Conservation (phyloP, 169 alveolate genomes). For the Babesia ovis region DNA sequence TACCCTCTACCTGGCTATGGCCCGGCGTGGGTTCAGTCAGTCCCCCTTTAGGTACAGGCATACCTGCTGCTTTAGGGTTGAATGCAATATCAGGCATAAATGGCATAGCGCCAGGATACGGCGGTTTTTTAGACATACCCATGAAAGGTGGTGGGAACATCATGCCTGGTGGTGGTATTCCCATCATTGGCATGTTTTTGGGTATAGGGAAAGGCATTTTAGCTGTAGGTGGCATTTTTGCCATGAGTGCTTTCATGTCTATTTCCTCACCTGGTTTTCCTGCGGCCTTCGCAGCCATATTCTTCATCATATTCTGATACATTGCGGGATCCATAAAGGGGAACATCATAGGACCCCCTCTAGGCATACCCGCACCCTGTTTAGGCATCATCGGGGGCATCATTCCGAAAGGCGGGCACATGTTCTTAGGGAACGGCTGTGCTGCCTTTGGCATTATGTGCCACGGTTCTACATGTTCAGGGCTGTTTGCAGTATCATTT, state of each 20-base stretch:
- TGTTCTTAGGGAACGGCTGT: constrained; percentile 22
- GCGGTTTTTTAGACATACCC: constrained; percentile 35
- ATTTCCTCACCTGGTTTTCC: constrained; percentile 47
- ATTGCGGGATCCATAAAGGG: constrained; percentile 49
- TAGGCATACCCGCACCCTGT: constrained; percentile 47
- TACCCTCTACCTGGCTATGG: constrained; percentile 1
- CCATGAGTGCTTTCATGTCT: constrained; percentile 57
- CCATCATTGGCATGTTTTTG: constrained; percentile 37
- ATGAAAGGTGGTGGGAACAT: constrained; percentile 40
- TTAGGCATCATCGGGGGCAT: constrained; percentile 47
- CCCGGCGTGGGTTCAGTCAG: constrained; percentile 12
- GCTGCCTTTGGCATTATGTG: constrained; percentile 16
- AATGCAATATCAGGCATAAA: constrained; percentile 8
- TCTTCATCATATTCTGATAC: constrained; percentile 54
- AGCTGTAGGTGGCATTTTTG: constrained; percentile 29
- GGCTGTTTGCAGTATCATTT: background rate
- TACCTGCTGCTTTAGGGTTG: constrained; percentile 13
- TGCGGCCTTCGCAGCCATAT: constrained; percentile 27
- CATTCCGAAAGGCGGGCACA: constrained; percentile 37
- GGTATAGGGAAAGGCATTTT: constrained; percentile 48
- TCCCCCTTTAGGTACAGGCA: background rate
- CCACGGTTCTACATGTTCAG: constrained; percentile 8
- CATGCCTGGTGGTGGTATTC: constrained; percentile 36
- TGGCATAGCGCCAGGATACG: constrained; percentile 32
- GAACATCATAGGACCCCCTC: constrained; percentile 11